Evolutionary conservation across 2,329 filamentous ascomycete genomes (phyloP).

Genomic region (Penicillium sp.): DNA sequence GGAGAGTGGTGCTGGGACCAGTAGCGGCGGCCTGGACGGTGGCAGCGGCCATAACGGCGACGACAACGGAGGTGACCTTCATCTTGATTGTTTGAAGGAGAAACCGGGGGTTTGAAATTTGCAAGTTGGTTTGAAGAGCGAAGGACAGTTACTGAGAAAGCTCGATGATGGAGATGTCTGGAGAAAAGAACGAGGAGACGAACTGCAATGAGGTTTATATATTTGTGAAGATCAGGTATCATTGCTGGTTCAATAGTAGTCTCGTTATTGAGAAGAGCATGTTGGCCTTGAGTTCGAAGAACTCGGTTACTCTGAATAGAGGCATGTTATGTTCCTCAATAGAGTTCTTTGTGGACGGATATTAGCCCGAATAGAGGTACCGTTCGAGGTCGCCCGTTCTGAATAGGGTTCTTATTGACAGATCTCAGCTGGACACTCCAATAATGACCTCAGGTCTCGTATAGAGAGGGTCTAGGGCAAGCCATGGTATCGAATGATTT

Average conservation of each 20-base stretch:
- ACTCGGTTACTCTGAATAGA: conserved; percentile 5
- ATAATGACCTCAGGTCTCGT: background rate
- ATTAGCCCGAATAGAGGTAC: background rate
- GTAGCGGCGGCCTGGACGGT: conserved; percentile 29
- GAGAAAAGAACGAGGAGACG: background rate
- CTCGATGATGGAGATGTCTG: conserved; percentile 9
- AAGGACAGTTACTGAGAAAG: conserved; percentile 13
- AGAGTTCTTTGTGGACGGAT: conserved; percentile 4
- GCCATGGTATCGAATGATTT: background rate
- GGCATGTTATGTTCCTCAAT: background rate
- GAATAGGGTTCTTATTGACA: conserved; percentile 3
- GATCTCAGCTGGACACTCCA: background rate
- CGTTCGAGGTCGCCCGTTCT: background rate
- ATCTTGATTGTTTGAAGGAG: conserved; percentile 38
- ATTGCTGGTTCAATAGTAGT: background rate
- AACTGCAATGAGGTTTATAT: conserved; percentile 1
- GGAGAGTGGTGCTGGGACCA: conserved; percentile 16
- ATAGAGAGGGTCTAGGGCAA: background rate
- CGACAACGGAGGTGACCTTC: conserved; percentile 49
- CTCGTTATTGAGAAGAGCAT: background rate
- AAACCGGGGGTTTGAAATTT: conserved; percentile 12
- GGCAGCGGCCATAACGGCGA: conserved; percentile 44
- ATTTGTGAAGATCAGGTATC: background rate
- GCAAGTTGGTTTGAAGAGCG: conserved; percentile 10
- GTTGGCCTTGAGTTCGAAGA: background rate